These are phyloP conservation scores for Cladosporium sp. DNA, from an alignment of 2,329 filamentous ascomycete species.

Conservation along the genomic window DNA sequence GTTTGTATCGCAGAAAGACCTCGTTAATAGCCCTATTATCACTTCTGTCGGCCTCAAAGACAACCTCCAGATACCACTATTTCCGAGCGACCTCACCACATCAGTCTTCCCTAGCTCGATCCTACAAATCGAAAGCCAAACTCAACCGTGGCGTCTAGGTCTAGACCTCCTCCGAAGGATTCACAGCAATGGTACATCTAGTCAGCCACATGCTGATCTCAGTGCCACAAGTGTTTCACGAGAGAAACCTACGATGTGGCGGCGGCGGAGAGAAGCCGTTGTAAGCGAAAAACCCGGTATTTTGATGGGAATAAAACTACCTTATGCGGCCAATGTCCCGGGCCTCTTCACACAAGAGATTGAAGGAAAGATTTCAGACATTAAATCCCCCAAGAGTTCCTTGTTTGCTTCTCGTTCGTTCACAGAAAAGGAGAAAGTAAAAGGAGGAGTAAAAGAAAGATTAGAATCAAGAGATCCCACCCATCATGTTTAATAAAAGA, in stretches of 20 bases:
- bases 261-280: not conserved
- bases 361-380: not conserved
- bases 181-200: not conserved
- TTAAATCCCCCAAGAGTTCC: not conserved
- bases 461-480: not conserved
- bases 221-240: not conserved
- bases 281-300: not conserved
- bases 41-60: too few relatives aligned
- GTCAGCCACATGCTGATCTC: not conserved
- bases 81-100: too few relatives aligned
- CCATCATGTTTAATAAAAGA: not conserved
- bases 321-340: not conserved
- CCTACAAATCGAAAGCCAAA: not conserved
- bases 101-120: not conserved
- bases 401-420: not conserved
- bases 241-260: not conserved
- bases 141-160: not conserved
- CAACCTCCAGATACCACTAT: too few relatives aligned
- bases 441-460: not conserved
- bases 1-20: too few relatives aligned
- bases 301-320: not conserved
- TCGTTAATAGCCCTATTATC: too few relatives aligned
- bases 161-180: not conserved
- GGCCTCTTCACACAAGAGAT: not conserved
- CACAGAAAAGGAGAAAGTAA: not conserved